These are phyloP conservation scores for Tetrahymena borealis DNA, from an alignment of 73 alveolate genomes.

Conservation along the genomic window DNA sequence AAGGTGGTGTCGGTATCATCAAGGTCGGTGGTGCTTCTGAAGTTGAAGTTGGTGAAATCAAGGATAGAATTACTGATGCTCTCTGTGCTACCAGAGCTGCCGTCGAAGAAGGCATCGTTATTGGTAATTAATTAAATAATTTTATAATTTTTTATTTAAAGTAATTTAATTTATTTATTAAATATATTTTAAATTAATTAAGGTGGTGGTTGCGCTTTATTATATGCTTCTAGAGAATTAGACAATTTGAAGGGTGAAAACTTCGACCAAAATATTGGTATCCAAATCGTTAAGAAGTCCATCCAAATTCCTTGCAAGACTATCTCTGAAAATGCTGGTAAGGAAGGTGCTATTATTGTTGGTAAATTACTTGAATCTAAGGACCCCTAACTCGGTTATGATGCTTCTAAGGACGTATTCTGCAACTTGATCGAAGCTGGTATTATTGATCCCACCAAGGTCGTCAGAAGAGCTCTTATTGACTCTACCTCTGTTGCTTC, in stretches of 20 bases:
- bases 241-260: slow-evolving; percentile 72
- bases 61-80: slow-evolving; percentile 96
- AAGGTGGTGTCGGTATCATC: slow-evolving; percentile 98
- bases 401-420: slow-evolving; percentile 74
- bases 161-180: neutral
- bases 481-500: slow-evolving; percentile 96
- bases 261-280: slow-evolving; percentile 87
- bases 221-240: slow-evolving; percentile 76
- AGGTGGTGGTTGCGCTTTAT: slow-evolving; percentile 76
- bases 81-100: slow-evolving; percentile 98
- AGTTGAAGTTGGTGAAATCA: slow-evolving; percentile 92
- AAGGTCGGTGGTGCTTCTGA: slow-evolving; percentile 97
- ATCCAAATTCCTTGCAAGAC: slow-evolving; percentile 81
- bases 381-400: slow-evolving; percentile 66
- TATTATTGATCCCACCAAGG: slow-evolving; percentile 97
- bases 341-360: slow-evolving; percentile 79
- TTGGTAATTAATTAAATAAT: slow-evolving; percentile 74
- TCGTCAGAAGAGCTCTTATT: slow-evolving; percentile 92
- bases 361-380: slow-evolving; percentile 65
- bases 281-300: slow-evolving; percentile 73
- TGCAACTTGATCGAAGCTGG: slow-evolving; percentile 78
- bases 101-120: slow-evolving; percentile 93
- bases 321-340: slow-evolving; percentile 86
- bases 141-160: neutral
- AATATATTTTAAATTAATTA: neutral